Conservation (phyloP, 768 basidiomycete genomes). For the Mycena belliarum region DNA sequence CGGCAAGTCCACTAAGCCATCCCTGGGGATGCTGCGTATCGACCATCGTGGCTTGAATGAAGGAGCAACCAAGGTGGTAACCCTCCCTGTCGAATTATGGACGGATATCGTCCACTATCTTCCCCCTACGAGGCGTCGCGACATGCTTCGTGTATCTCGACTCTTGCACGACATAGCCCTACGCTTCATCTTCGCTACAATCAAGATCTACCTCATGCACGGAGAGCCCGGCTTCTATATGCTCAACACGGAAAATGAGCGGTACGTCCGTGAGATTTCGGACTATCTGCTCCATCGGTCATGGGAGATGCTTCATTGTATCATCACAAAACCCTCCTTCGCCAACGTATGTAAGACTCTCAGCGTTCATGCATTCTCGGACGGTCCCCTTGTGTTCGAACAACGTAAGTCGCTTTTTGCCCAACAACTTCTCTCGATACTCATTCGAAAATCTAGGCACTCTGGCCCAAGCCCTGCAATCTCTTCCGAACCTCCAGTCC, state of each 20-base stretch:
- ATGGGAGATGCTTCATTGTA: slow-evolving; percentile 42
- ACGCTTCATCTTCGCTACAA: slow-evolving; percentile 33
- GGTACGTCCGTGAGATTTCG: slow-evolving; percentile 31
- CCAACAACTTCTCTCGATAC: neutral
- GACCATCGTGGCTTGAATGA: too few relatives aligned
- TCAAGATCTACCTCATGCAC: slow-evolving; percentile 41
- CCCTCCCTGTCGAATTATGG: slow-evolving; percentile 41
- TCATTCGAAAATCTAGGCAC: slow-evolving; percentile 28
- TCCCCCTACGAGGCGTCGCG: slow-evolving; percentile 27
- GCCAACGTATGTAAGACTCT: slow-evolving; percentile 36
- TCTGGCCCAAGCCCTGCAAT: slow-evolving; percentile 33
- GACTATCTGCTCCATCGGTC: slow-evolving; percentile 36
- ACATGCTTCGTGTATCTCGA: slow-evolving; percentile 36
- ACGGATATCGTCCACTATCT: slow-evolving; percentile 32
- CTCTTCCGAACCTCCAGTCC: slow-evolving; percentile 34
- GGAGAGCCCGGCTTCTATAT: slow-evolving; percentile 27
- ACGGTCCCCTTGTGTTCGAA: slow-evolving; percentile 38
- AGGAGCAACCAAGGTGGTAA: too few relatives aligned
- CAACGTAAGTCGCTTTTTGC: slow-evolving; percentile 26
- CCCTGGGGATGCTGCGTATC: too few relatives aligned
- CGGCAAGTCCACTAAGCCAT: too few relatives aligned
- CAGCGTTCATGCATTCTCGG: slow-evolving; percentile 37
- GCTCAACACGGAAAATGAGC: slow-evolving; percentile 32
- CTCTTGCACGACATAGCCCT: slow-evolving; percentile 38
- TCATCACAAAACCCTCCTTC: slow-evolving; percentile 34